Percentiles rank a stretch among this genome's conserved stretches.
Conservation (phyloP, 2,329 filamentous ascomycete species). For the Phialocephala subalpina region DNA sequence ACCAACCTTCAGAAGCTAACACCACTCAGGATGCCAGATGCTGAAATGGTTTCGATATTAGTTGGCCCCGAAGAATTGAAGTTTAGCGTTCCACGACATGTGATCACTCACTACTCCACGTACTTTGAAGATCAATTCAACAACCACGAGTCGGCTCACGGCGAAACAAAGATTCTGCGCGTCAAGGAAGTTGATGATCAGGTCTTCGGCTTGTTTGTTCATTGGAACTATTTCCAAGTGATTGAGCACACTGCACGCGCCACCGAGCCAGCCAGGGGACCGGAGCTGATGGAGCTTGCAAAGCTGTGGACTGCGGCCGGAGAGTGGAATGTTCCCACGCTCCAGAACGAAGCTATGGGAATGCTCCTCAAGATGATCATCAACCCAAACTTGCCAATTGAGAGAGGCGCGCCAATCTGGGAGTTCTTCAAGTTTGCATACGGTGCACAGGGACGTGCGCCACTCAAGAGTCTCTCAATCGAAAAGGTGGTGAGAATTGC, state of each 20-base stretch:
- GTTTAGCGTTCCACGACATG: constrained; percentile 1
- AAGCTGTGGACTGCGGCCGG: constrained; percentile 16
- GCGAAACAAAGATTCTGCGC: constrained; percentile 5
- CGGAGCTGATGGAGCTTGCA: constrained; percentile 8
- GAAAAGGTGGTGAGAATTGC: constrained; percentile 12
- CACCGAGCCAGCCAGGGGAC: background rate
- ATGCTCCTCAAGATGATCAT: background rate
- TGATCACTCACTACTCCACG: constrained; percentile 12
- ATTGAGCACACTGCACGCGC: background rate
- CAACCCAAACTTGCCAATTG: background rate
- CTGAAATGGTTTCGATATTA: constrained; percentile 8
- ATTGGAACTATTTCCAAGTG: constrained; percentile 19
- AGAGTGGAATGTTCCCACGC: constrained; percentile 1
- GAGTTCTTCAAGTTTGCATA: constrained; percentile 21
- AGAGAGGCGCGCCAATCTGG: background rate
- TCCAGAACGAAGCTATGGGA: constrained; percentile 15
- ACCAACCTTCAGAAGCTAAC: background rate
- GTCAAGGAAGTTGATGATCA: constrained; percentile 10
- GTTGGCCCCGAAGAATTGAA: constrained; percentile 1
- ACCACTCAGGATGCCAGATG: background rate
- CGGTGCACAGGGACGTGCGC: background rate
- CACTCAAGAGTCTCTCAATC: constrained; percentile 17
- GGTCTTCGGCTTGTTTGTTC: constrained; percentile 19
- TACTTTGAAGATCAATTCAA: constrained; percentile 10
- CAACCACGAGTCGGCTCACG: background rate